Conservation (phyloP, 2,329 filamentous ascomycete genomes). For the Helotiales sp. region DNA sequence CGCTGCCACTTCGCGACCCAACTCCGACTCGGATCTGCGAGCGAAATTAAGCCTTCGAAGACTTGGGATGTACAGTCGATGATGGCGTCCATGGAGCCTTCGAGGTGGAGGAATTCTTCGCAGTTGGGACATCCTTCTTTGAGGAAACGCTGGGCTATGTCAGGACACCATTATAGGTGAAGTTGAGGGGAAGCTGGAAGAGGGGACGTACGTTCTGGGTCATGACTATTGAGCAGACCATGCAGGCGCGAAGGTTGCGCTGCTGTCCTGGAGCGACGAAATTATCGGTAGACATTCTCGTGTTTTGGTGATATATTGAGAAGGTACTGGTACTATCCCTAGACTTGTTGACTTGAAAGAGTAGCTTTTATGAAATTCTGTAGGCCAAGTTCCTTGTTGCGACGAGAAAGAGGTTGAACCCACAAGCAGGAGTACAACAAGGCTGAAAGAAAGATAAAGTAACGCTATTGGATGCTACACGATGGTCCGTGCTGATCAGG, state of each 20-base stretch:
- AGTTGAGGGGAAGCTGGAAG: conserved; percentile 7
- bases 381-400: neutral
- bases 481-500: neutral
- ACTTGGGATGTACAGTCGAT: conserved; percentile 94
- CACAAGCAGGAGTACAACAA: neutral
- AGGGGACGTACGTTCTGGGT: conserved; percentile 62
- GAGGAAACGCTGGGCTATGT: conserved; percentile 68
- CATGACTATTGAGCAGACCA: conserved; percentile 97
- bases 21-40: conserved; percentile 77
- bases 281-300: conserved; percentile 49
- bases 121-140: conserved; percentile 93
- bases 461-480: neutral
- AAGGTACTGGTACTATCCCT: neutral
- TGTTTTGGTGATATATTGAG: neutral
- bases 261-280: conserved; percentile 74
- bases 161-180: neutral
- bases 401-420: neutral
- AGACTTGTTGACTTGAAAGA: neutral
- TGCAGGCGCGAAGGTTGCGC: conserved; percentile 91
- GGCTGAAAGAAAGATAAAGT: neutral
- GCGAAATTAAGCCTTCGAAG: conserved; percentile 87
- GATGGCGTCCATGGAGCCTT: conserved; percentile 75
- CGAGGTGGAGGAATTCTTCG: conserved; percentile 85
- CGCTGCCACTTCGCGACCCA: conserved; percentile 99
- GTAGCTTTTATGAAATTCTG: neutral